Conservation (phyloP, 768 basidiomycete genomes). For the Peribolospora baueri region DNA sequence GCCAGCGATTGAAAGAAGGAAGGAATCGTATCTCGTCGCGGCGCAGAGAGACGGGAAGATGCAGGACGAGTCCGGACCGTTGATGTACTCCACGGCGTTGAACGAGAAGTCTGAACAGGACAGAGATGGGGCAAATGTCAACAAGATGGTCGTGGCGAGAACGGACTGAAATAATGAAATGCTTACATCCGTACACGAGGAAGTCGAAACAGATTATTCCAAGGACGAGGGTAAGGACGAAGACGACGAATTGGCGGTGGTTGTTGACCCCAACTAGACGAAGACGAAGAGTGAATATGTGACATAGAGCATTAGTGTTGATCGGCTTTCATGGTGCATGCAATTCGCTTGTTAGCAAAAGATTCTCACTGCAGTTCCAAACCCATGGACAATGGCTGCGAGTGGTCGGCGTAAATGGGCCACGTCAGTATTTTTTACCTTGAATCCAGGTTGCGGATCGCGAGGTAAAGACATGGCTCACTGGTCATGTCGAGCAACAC, state of each 20-base stretch:
- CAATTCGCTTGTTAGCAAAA: too few species aligned
- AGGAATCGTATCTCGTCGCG: conserved; percentile 44
- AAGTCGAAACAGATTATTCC: conserved; percentile 64
- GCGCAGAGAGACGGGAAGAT: conserved; percentile 47
- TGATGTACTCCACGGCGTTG: conserved; percentile 7
- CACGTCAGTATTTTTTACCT: neutral
- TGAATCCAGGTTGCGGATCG: neutral
- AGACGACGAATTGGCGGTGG: conserved; percentile 87
- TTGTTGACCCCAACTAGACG: conserved; percentile 65
- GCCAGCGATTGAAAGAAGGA: conserved; percentile 51
- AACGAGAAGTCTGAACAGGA: conserved; percentile 31
- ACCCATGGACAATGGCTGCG: conserved; percentile 91
- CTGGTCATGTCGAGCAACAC: conserved; percentile 81
- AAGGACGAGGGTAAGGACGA: conserved; percentile 58
- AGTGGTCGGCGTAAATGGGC: neutral
- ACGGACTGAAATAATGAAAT: neutral
- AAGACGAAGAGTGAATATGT: neutral
- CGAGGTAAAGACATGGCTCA: conserved; percentile 23
- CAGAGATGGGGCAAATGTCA: conserved; percentile 1
- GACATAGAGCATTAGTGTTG: too few species aligned
- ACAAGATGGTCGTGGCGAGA: neutral
- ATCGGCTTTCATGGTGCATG: too few species aligned
- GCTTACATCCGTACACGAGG: conserved; percentile 57
- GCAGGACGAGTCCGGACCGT: conserved; percentile 27
- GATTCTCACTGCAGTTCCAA: conserved; percentile 71